These are phyloP conservation scores for Cordyceps cateniannulata DNA, from an alignment of 2,329 filamentous ascomycete species.

Conservation along the genomic window DNA sequence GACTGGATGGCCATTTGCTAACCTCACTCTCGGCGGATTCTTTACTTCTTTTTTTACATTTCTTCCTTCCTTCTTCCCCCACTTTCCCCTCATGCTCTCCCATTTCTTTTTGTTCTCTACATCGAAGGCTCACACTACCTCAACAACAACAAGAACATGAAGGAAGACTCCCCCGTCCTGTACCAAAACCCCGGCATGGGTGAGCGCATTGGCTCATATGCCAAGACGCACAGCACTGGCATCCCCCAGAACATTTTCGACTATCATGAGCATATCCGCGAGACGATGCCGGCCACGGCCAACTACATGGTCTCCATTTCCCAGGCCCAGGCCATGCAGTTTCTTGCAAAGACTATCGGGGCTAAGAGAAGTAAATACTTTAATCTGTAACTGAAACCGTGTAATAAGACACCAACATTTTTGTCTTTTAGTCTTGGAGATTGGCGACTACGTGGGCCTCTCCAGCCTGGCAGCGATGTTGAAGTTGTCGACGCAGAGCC, in stretches of 20 bases:
- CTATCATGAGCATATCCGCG: neutral
- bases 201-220: neutral
- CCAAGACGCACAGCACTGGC: neutral
- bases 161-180: neutral
- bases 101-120: too few species aligned
- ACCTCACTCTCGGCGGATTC: too few species aligned
- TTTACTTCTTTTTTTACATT: too few species aligned
- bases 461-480: slow-evolving; percentile 58
- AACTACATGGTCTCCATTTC: neutral
- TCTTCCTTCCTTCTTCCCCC: too few species aligned
- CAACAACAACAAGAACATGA: too few species aligned
- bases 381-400: neutral
- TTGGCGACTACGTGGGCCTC: slow-evolving; percentile 34
- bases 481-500: slow-evolving; percentile 71
- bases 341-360: neutral
- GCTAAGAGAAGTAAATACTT: neutral
- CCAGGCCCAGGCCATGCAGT: neutral
- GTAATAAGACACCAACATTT: neutral
- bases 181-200: neutral
- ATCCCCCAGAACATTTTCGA: neutral
- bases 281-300: neutral
- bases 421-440: slow-evolving; percentile 30
- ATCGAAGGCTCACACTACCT: too few species aligned
- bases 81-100: too few species aligned
- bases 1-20: too few species aligned